Evolutionary conservation across 1,284 basidiomycete species (phyloP), one percentile per base, ranked within the genome.

Genomic region (Melampsora americana): DNA sequence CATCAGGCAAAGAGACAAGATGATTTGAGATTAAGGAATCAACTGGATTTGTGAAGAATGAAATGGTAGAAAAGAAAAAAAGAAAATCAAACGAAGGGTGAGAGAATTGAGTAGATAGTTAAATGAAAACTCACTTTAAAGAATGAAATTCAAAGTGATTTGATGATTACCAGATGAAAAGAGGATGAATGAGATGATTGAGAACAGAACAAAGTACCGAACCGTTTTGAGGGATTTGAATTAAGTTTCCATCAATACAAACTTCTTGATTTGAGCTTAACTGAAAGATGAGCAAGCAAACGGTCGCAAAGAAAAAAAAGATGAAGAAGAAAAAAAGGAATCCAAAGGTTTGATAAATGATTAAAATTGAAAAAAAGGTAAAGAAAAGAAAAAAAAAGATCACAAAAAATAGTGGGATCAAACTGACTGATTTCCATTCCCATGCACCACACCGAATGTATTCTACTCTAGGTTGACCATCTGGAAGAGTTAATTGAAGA

Each of bases 401-500:
- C 53, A n/a, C 20, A 20, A 48, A 20, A n/a, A 48, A 23, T 56
- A 0, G 20, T 28, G n/a, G 2, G 20, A 7, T 56, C 14, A 20
- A 32, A 86, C 89, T 80, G 80, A 90, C 90, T 28, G 92, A 92
- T 60, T 84, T 84, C 94, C 94, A 97, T 78, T 89, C 87, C 88
- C 93, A 95, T 5, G 89, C 89, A 5, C 86, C 86, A 78, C 89
- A 91, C 28, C 94, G 86, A 75, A 90, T 86, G 79, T 92, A 92
- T 83, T 97, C 95, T 0, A 93, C 89, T 0, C 93, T 87, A 0
- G 84, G 80, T 32, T 84, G 83, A 1, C 89, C 89, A 18, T 85
- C 82, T 0, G 86, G 86, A 28, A 78, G 42, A 0, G 89, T 89
- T 77, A 90, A 79, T 28, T 86, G 81, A 66, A 92, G 81, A 80